Base-by-base conservation (phyloP, 23 red algal genomes). In the Chondrus crispus region DNA sequence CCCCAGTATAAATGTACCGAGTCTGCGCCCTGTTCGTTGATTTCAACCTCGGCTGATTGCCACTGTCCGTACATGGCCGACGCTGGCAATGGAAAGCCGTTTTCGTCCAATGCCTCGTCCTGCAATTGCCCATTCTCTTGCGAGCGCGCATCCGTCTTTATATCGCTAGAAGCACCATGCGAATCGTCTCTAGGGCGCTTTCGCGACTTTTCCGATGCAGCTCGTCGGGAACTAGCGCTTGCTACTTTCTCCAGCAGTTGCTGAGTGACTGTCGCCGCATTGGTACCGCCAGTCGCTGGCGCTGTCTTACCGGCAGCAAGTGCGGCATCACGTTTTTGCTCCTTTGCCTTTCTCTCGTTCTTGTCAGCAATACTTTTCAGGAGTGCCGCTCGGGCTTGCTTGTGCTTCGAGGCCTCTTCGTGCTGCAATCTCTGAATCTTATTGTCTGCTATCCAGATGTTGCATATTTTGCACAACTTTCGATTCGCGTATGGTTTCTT, bases 391-490 rank as follows among this genome's bases (percentile, higher is more conserved):
- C 46, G 79, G 35, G 75, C 76, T 44, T 43, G 63, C 36, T 58
- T 55, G 66, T 92, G 89, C 51, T 84, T 82, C 33, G 79, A 43
- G 26, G 76, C 89, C 18, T 68, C 11, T 38, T 84, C 62, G 53
- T 92, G 89, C 32, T 92, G 89, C 63, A 71, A 62, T 26, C 89
- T 30, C 62, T 92, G 89, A 10, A 58, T 20, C 18, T 43, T 66
- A 55, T 92, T 92, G 79, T 92, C 79, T 9, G 89, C 89, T 40
- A 92, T 66, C 77, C 79, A 84, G 22, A 92, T 51, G 42, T 84
- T 82, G 77, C 89, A 92, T 11, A 84, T 62, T 72, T 72, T 82
- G 36, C 89, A 92, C 63, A n/a, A 83, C 41, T 28, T 19, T 58
- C 71, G 71, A 48, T 20, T 35, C 19, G 37, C 71, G 20, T 10